Percentiles rank a stretch among this genome's conserved stretches.
Evolutionary conservation across 805 yeast species (phyloP).

Genomic region (Clavispora vitiphila): DNA sequence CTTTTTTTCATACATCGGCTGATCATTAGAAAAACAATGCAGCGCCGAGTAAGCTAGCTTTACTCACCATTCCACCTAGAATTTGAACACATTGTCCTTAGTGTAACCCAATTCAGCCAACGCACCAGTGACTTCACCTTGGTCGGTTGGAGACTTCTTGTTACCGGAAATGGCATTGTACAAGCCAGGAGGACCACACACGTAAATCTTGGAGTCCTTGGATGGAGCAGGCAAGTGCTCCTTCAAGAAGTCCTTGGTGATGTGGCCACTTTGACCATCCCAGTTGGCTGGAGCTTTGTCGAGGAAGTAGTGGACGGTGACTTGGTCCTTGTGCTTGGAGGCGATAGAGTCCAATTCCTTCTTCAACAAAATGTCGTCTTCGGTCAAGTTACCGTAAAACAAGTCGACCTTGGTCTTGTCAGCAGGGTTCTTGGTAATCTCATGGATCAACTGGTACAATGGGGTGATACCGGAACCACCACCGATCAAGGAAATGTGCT

Average conservation of each 20-base stretch:
- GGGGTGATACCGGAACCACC: constrained; percentile 99
- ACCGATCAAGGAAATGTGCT: constrained; percentile 77
- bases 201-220: constrained; percentile 60
- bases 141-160: constrained; percentile 82
- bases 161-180: constrained; percentile 83
- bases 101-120: constrained; percentile 84
- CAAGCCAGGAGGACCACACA: constrained; percentile 95
- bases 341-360: constrained; percentile 69
- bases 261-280: constrained; percentile 66
- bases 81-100: constrained; percentile 86
- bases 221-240: constrained; percentile 59
- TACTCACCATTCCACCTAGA: no score
- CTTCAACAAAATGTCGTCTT: constrained; percentile 77
- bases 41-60: no score
- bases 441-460: constrained; percentile 78
- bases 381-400: constrained; percentile 73
- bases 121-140: constrained; percentile 89
- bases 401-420: constrained; percentile 88
- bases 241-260: constrained; percentile 67
- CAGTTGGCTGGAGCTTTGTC: constrained; percentile 54
- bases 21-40: no score
- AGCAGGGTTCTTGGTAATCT: constrained; percentile 68
- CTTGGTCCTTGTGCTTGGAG: constrained; percentile 67
- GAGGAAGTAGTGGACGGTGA: constrained; percentile 73
- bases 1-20: no score